A percentile compares a stretch with the other conserved stretches of the same genome.
Evolutionary conservation across 306 rosid genomes (phyloP).

Genomic region (Argentina anserina): DNA sequence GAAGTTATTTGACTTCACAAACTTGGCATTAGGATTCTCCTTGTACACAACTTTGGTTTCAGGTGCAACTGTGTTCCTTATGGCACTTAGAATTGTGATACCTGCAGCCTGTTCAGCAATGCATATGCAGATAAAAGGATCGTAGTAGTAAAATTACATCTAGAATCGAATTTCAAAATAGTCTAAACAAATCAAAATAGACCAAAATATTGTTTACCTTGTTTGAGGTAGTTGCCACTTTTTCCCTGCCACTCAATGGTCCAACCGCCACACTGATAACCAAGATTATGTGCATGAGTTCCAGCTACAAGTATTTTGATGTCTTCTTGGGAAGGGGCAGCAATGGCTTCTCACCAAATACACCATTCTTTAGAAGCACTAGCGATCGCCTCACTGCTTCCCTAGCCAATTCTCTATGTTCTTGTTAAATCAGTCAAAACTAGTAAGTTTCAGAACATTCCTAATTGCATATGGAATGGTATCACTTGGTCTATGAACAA

Average conservation of each 20-base stretch:
- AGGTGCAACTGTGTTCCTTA: neutral
- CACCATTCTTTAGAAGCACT: conserved; percentile 35
- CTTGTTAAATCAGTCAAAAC: conserved; percentile 5
- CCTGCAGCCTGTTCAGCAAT: neutral
- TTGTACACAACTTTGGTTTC: conserved; percentile 4
- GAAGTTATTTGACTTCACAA: conserved; percentile 13
- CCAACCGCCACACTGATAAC: conserved; percentile 45
- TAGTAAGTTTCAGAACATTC: neutral
- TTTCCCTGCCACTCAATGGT: conserved; percentile 36
- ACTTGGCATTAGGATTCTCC: conserved; percentile 27
- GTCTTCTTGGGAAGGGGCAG: conserved; percentile 34
- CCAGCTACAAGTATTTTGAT: conserved; percentile 33
- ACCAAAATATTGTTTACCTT: neutral
- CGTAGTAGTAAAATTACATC: too few species aligned
- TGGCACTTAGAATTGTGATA: neutral
- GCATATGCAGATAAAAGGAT: too few species aligned
- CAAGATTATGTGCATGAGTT: conserved; percentile 38
- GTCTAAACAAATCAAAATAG: too few species aligned
- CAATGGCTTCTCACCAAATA: conserved; percentile 16
- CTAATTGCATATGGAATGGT: neutral
- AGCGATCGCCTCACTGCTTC: conserved; percentile 39
- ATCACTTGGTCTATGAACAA: too few species aligned
- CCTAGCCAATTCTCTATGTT: conserved; percentile 38
- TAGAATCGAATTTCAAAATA: too few species aligned
- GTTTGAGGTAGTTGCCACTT: conserved; percentile 16